Percentiles rank a stretch among this genome's conserved stretches.
These are phyloP conservation scores for Mycena polygramma DNA, from an alignment of 768 basidiomycete species.

Conservation along the genomic window DNA sequence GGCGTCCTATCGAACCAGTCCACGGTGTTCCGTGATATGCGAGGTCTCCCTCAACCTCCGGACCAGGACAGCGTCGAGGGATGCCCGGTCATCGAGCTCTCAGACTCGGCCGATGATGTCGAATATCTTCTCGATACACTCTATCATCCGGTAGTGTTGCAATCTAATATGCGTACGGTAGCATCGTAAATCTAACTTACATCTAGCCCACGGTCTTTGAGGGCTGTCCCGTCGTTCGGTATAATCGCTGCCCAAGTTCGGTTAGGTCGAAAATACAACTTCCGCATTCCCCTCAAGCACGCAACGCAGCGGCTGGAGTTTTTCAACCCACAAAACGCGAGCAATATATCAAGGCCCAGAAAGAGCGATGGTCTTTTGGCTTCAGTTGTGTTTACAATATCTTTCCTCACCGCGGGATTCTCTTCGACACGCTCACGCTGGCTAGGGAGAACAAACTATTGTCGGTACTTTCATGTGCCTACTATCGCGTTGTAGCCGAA, in stretches of 20 bases:
- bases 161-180: background rate
- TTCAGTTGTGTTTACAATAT: background rate
- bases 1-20: constrained; percentile 10
- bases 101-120: constrained; percentile 5
- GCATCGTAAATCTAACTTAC: background rate
- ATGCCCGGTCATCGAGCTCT: constrained; percentile 15
- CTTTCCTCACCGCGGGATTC: background rate
- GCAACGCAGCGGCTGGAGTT: background rate
- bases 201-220: background rate
- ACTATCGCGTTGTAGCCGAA: constrained; percentile 1
- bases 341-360: background rate
- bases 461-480: background rate
- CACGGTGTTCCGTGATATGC: constrained; percentile 21
- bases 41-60: constrained; percentile 14
- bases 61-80: constrained; percentile 20
- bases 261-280: background rate
- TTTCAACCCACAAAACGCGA: background rate
- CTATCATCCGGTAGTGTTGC: constrained; percentile 1
- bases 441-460: constrained; percentile 4
- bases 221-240: background rate
- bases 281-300: background rate
- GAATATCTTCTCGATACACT: constrained; percentile 11
- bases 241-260: background rate
- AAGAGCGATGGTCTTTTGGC: background rate
- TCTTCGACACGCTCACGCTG: background rate